Conservation (phyloP, 345 rosid genomes). For the Eucalyptus regnans region DNA sequence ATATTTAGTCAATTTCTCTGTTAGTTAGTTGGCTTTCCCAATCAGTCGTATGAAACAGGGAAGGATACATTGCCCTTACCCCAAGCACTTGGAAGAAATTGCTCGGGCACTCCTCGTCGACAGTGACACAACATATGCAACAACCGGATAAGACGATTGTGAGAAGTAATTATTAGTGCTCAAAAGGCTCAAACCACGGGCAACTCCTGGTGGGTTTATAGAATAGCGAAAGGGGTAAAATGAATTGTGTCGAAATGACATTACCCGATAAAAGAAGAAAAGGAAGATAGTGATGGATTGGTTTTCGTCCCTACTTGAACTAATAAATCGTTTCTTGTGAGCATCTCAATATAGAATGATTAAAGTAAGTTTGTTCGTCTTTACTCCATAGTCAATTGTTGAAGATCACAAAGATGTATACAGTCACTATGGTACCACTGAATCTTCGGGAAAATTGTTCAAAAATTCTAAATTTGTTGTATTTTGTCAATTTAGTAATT, state of each 20-base stretch:
- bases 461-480: too few species aligned
- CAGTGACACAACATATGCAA: not conserved
- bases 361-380: not conserved
- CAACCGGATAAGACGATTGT: not conserved
- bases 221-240: accelerated
- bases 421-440: not conserved
- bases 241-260: not conserved
- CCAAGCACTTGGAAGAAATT: not conserved
- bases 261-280: not conserved
- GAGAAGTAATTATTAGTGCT: not conserved
- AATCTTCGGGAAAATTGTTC: not conserved
- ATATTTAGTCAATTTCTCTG: not conserved
- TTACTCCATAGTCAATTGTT: not conserved
- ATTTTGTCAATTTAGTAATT: too few species aligned
- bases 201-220: not conserved
- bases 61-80: not conserved
- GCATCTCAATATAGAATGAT: not conserved
- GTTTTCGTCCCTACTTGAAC: not conserved
- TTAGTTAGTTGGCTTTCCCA: not conserved
- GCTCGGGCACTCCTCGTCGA: not conserved
- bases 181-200: not conserved
- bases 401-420: not conserved
- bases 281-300: not conserved
- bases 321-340: not conserved
- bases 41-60: not conserved